Evolutionary conservation across 352 stramenopile species (phyloP), one percentile per base, ranked within the genome.

Genomic region (Thalassiosira hispida): DNA sequence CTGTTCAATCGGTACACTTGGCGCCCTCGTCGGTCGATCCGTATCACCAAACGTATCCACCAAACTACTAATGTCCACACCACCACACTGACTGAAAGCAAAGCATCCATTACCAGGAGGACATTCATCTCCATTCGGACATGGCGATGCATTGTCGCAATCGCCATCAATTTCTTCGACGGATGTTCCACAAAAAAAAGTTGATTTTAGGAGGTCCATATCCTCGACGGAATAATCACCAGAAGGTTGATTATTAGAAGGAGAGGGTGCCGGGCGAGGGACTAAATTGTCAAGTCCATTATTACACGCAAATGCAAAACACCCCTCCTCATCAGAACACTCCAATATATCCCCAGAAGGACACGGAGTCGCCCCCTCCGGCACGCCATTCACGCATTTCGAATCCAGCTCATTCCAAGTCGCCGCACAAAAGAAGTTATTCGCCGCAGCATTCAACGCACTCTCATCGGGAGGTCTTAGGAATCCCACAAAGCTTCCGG

Each of bases 401-500:
- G 20, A 53, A 72, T 86, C 69, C 62, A 86, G 73, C 31, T 66
- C 64, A 7, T 14, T 25, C 79, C 79, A 86, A 1, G 23, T 77
- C 14, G 49, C 27, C 6, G 66, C 68, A 59, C 79, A 86, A 42
- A 74, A 85, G 44, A 77, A 86, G n/a, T 51, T 72, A 31, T 77
- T 59, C 14, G 61, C 16, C 11, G 35, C 49, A 59, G 51, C 23
- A 27, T 47, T 44, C n/a, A 49, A 66, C 18, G n/a, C 2, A 44
- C 56, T 44, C 14, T 64, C 74, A 31, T 73, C 47, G 0, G 80
- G 74, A 14, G 64, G 73, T 2, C n/a, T 25, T n/a, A 87, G 53
- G 38, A 87, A 87, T 42, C 81, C 81, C 38, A 87, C 75, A 51
- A 87, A 87, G 29, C 44, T 81, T 20, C 75, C 81, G 49, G 81